phyloP scores from a whole-genome alignment of 352 stramenopile genomes.

The Thalassiosira mediterranea region DNA sequence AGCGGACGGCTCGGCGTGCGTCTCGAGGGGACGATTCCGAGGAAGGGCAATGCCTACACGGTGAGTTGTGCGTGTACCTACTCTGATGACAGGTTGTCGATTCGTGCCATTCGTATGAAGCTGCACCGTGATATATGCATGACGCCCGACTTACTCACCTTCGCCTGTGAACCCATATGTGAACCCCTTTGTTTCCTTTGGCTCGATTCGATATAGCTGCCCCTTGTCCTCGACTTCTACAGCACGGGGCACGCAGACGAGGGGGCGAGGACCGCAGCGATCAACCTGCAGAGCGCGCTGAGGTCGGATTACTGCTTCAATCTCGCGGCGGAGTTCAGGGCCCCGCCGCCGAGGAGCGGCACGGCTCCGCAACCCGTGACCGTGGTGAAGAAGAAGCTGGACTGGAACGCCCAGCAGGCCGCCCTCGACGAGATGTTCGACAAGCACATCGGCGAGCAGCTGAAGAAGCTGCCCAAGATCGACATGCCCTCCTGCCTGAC shows the following conservation, averaged over 20 bases:
- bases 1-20: background rate
- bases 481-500: constrained; percentile 22
- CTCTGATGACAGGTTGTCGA: too few relatives aligned
- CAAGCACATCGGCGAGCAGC: constrained; percentile 46
- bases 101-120: too few relatives aligned
- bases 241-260: constrained; percentile 7
- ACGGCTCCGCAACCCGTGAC: constrained; percentile 10
- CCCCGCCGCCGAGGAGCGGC: background rate
- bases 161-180: too few relatives aligned
- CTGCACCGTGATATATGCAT: too few relatives aligned
- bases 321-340: constrained; percentile 11
- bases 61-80: too few relatives aligned
- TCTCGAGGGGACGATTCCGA: constrained; percentile 52
- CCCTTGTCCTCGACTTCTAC: constrained; percentile 47
- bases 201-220: constrained; percentile 12
- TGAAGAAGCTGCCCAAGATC: constrained; percentile 47
- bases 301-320: constrained; percentile 18
- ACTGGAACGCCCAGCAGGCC: constrained; percentile 58
- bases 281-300: constrained; percentile 9
- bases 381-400: constrained; percentile 36
- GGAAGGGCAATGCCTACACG: constrained; percentile 36
- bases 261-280: constrained; percentile 6
- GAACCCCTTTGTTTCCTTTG: background rate
- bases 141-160: too few relatives aligned
- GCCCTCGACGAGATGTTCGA: constrained; percentile 80